A percentile compares a stretch with the other conserved stretches of the same genome.
These are phyloP conservation scores for Bjerkandera adusta DNA, from an alignment of 1,284 basidiomycete species.

Conservation along the genomic window DNA sequence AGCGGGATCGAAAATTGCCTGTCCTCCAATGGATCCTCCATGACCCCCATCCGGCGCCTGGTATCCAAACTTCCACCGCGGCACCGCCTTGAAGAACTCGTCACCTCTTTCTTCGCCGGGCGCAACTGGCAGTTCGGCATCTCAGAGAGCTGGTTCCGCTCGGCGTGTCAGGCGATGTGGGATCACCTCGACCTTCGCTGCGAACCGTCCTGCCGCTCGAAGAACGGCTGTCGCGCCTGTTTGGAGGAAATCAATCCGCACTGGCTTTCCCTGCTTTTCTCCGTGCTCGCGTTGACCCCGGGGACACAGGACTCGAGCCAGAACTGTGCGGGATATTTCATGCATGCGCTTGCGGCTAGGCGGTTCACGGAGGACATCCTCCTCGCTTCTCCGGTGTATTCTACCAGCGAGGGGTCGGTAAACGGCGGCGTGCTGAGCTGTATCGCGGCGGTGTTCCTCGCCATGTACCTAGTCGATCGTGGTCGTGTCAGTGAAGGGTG, in stretches of 20 bases:
- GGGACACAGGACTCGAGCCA: conserved; percentile 18
- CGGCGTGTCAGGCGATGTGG: conserved; percentile 45
- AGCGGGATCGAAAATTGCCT: background rate
- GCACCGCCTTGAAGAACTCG: conserved; percentile 31
- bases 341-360: conserved; percentile 41
- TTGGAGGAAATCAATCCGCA: conserved; percentile 41
- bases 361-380: conserved; percentile 45
- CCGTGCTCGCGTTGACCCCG: conserved; percentile 37
- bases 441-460: conserved; percentile 44
- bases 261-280: conserved; percentile 49
- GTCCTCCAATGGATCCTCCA: conserved; percentile 21
- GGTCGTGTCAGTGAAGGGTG: conserved; percentile 52
- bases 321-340: conserved; percentile 38
- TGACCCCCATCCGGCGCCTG: conserved; percentile 35
- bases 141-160: conserved; percentile 45
- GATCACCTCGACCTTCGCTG: conserved; percentile 34
- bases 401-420: conserved; percentile 37
- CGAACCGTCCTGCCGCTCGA: conserved; percentile 22
- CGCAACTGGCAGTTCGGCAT: conserved; percentile 52
- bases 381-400: conserved; percentile 36
- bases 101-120: conserved; percentile 41
- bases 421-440: conserved; percentile 47
- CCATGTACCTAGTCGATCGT: conserved; percentile 43
- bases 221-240: conserved; percentile 22
- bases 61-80: conserved; percentile 38